Evolutionary conservation across 176 grass and related monocot species (phyloP), one percentile per base, ranked within the genome.

Genomic region (Avena eriantha): DNA sequence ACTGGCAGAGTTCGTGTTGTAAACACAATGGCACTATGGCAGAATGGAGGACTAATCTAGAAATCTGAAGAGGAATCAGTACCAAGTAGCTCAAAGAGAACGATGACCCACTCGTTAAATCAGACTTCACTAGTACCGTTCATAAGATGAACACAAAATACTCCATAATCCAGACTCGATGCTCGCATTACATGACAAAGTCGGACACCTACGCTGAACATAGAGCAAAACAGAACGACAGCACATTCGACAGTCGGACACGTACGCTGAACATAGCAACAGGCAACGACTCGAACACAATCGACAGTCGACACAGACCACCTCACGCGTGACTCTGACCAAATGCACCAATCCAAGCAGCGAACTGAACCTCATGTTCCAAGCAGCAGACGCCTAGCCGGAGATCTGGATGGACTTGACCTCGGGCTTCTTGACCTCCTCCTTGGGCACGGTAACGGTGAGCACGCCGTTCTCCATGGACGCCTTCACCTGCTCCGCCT

Each of bases 401-500:
- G 87, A 82, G 69, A 93, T 90, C 88, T 93, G 76, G 55, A 93
- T 82, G 55, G 88, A 58, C 81, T 87, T 87, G 24, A 90, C 77
- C 0, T 90, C 84, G 15, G 85, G 4, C 77, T 90, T 82, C 77
- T 82, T 85, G 70, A 17, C 85, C 54, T 87, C 88, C 71, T 77
- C 81, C 85, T 90, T 93, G 55, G 91, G 91, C 47, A 93, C 85
- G 2, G 85, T 93, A 63, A 93, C 82, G 24, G 91, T 93, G 21
- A 93, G 91, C 88, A 93, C 88, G 46, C 88, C 88, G 72, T 93
- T 79, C 85, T 93, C 88, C 91, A 93, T 90, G 82, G 88, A 19
- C 39, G 88, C 91, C 64, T 31, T 87, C 64, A 93, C 65, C 85
- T 90, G 85, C 54, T 87, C 85, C 10, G 78, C 23, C 88, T 79